Conservation (phyloP, 208 protist species). For the Wallacemonas sp. region DNA sequence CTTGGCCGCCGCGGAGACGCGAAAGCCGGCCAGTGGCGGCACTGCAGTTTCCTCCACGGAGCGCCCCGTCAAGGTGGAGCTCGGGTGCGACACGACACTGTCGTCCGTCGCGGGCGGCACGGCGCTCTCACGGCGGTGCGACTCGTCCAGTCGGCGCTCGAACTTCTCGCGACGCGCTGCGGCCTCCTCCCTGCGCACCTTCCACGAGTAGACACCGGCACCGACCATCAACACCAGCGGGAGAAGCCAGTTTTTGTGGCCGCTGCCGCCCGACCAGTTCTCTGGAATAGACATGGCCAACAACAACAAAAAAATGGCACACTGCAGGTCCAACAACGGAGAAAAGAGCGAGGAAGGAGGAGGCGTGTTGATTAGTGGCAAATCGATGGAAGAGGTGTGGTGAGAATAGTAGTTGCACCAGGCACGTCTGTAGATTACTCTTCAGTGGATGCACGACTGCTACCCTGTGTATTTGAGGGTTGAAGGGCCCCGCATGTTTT, state of each 20-base stretch:
- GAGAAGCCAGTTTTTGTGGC: slow-evolving; percentile 17
- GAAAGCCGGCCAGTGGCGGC: neutral
- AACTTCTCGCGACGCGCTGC: slow-evolving; percentile 9
- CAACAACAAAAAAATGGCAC: neutral
- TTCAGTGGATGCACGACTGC: no score
- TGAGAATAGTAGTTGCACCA: no score
- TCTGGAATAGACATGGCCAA: slow-evolving; percentile 3
- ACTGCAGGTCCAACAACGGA: neutral
- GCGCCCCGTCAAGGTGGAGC: neutral
- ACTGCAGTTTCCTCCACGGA: neutral
- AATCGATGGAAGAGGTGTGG: no score
- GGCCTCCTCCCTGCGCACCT: neutral
- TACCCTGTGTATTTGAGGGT: no score
- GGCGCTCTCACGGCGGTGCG: neutral
- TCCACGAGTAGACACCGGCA: slow-evolving; percentile 11
- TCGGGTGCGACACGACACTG: neutral
- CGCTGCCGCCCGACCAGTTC: neutral
- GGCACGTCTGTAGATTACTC: no score
- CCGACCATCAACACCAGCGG: slow-evolving; percentile 7
- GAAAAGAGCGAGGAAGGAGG: neutral
- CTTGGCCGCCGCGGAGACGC: neutral
- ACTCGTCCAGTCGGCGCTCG: neutral
- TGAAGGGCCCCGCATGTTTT: no score
- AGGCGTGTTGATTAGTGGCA: neutral
- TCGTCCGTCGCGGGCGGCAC: neutral